phyloP scores from a whole-genome alignment of 495 filamentous ascomycete species.

The Neurospora terricola region DNA sequence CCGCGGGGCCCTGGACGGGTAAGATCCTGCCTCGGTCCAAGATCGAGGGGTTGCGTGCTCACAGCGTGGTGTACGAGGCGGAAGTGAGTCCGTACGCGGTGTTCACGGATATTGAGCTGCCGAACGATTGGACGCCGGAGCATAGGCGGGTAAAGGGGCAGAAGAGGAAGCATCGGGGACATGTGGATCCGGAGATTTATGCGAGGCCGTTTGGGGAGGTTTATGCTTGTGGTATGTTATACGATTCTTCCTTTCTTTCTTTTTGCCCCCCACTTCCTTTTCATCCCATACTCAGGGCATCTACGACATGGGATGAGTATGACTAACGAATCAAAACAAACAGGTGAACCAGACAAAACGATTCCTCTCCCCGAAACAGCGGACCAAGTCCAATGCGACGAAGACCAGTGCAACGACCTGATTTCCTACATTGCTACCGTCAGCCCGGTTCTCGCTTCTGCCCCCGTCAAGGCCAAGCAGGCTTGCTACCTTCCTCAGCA shows the following conservation, averaged over 20 bases:
- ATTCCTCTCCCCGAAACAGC: constrained; percentile 69
- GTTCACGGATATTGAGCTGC: constrained; percentile 82
- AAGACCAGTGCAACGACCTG: constrained; percentile 74
- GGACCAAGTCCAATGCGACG: constrained; percentile 69
- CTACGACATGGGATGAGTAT: not conserved
- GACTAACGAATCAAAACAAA: constrained; percentile 2
- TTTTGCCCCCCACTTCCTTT: not conserved
- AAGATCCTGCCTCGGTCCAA: constrained; percentile 63
- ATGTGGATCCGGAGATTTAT: constrained; percentile 85
- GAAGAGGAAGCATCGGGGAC: constrained; percentile 44
- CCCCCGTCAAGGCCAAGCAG: constrained; percentile 70
- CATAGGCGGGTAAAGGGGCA: constrained; percentile 34
- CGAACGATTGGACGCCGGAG: constrained; percentile 42
- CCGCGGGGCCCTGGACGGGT: constrained; percentile 86
- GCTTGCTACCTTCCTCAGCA: constrained; percentile 88
- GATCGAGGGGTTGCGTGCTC: constrained; percentile 73
- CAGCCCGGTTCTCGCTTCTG: constrained; percentile 63
- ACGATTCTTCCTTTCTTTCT: not conserved
- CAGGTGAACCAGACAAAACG: constrained; percentile 69
- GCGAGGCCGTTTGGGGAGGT: constrained; percentile 79
- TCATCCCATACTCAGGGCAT: not conserved
- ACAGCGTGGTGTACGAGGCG: constrained; percentile 76
- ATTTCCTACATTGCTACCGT: constrained; percentile 70
- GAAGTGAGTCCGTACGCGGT: constrained; percentile 80
- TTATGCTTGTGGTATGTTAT: constrained; percentile 62